phyloP scores from a whole-genome alignment of 2,329 filamentous ascomycete species.

The Teratosphaeria gauchensis region DNA sequence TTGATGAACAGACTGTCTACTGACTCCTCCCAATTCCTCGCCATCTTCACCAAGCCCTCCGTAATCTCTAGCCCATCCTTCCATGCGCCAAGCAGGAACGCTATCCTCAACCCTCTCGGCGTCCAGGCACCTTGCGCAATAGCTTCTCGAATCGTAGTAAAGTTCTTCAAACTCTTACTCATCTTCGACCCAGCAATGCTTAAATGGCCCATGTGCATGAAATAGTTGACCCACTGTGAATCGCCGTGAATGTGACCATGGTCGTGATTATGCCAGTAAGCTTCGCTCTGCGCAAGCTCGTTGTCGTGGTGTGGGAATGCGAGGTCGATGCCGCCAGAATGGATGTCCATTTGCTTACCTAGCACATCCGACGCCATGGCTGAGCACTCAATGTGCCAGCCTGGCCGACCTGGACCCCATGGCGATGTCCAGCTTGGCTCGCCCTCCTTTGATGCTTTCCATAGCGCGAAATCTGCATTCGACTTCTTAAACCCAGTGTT shows the following conservation, averaged over 20 bases:
- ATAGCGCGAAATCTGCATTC: constrained; percentile 78
- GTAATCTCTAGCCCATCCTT: constrained; percentile 88
- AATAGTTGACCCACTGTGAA: constrained; percentile 84
- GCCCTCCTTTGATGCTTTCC: constrained; percentile 86
- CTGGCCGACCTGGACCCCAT: constrained; percentile 81
- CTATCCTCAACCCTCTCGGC: constrained; percentile 67
- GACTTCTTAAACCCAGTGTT: constrained; percentile 57
- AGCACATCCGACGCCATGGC: constrained; percentile 90
- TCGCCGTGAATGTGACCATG: constrained; percentile 16
- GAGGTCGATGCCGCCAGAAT: constrained; percentile 85
- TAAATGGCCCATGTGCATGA: constrained; percentile 88
- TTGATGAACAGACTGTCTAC: constrained; percentile 63
- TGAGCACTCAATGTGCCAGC: constrained; percentile 96
- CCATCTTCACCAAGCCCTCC: constrained; percentile 62
- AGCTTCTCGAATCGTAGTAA: constrained; percentile 83
- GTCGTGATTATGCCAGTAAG: constrained; percentile 52
- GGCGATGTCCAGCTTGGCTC: constrained; percentile 83
- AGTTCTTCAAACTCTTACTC: constrained; percentile 94
- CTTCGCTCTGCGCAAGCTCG: constrained; percentile 80
- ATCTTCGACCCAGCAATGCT: constrained; percentile 88
- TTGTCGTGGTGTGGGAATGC: constrained; percentile 91
- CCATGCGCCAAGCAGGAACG: constrained; percentile 83
- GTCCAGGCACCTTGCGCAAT: constrained; percentile 62
- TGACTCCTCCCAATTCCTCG: constrained; percentile 69
- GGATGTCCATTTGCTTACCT: constrained; percentile 78